Evolutionary conservation across 2,329 filamentous ascomycete genomes (phyloP).

Genomic region (Gremmenia infestans): DNA sequence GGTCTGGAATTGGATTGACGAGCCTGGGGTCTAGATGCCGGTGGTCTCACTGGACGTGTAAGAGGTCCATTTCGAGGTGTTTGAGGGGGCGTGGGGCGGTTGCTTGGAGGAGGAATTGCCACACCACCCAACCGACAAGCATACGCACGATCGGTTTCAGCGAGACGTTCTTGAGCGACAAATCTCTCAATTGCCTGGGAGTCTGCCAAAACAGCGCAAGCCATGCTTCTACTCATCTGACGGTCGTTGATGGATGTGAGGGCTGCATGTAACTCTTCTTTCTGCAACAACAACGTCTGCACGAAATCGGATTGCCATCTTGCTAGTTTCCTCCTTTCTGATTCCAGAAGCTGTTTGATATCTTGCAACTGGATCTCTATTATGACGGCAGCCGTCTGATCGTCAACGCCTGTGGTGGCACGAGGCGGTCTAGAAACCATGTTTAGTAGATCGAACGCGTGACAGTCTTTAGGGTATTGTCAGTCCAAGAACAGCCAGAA

Average conservation of each 20-base stretch:
- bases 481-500: too few species aligned
- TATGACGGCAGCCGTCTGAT: background rate
- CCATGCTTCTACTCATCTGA: background rate
- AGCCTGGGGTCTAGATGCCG: background rate
- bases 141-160: background rate
- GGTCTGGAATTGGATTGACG: background rate
- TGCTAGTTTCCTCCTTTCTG: background rate
- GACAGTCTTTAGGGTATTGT: background rate
- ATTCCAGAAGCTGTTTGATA: background rate
- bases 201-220: background rate
- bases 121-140: conserved; percentile 2
- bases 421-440: background rate
- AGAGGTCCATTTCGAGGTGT: background rate
- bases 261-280: conserved; percentile 4
- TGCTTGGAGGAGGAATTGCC: background rate
- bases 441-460: background rate
- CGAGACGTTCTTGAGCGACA: background rate
- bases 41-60: background rate
- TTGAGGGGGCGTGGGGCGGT: background rate
- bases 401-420: background rate
- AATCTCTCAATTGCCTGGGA: background rate
- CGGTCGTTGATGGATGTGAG: conserved; percentile 1
- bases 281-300: background rate
- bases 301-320: background rate
- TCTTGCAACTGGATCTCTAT: conserved; percentile 8